Evolutionary conservation across 805 yeast species (phyloP).

Genomic region (Saccharomycopsis oosterbeekiorum): DNA sequence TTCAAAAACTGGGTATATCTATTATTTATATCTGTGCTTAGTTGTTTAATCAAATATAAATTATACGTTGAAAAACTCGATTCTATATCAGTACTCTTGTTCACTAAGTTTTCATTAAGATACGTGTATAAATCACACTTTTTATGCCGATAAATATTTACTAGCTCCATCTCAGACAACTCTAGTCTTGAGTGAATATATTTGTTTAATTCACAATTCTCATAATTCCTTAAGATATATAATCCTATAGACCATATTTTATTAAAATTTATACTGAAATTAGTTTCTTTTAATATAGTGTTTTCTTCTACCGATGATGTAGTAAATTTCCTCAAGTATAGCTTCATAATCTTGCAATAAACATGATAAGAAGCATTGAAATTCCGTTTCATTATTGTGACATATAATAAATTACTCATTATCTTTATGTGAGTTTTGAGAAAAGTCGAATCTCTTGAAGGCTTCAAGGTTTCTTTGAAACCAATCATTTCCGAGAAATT

Average conservation of each 20-base stretch:
- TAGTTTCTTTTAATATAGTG: neutral
- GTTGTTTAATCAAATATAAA: neutral
- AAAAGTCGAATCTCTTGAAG: slow-evolving; percentile 1
- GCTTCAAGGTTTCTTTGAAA: neutral
- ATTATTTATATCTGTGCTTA: neutral
- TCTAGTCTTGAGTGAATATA: neutral
- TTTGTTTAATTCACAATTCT: neutral
- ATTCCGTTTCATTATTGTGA: slow-evolving; percentile 1
- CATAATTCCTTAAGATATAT: slow-evolving; percentile 9
- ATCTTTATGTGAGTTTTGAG: slow-evolving; percentile 5
- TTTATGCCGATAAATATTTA: neutral
- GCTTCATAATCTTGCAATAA: slow-evolving; percentile 6
- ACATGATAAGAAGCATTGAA: slow-evolving; percentile 12
- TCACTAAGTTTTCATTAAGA: neutral
- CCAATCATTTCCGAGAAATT: neutral
- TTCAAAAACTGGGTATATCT: slow-evolving; percentile 7
- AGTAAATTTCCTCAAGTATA: slow-evolving; percentile 3
- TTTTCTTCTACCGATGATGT: neutral
- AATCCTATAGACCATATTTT: slow-evolving; percentile 14
- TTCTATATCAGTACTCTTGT: neutral
- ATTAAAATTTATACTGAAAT: slow-evolving; percentile 2
- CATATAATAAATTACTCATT: slow-evolving; percentile 7
- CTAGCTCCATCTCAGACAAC: neutral
- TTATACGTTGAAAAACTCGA: neutral
- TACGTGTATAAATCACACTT: neutral